A percentile compares a stretch with the other conserved stretches of the same genome.
Evolutionary conservation across 1,284 basidiomycete genomes (phyloP).

Genomic region (Ceratobasidium sp.): DNA sequence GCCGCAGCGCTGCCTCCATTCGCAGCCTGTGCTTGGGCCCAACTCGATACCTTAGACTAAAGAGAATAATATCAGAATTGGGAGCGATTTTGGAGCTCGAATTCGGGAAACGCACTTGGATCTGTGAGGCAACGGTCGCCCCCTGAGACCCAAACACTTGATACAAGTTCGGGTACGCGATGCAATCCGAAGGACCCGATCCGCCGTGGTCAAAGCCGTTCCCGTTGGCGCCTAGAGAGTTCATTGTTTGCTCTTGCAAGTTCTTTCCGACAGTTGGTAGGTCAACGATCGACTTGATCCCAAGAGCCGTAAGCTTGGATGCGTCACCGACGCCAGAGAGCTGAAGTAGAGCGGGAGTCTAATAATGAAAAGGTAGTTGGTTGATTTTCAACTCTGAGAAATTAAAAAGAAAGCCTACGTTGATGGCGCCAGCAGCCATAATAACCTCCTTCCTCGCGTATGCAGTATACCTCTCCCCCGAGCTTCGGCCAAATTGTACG

Average conservation of each 20-base stretch:
- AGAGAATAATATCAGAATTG: conserved; percentile 53
- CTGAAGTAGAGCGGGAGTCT: conserved; percentile 36
- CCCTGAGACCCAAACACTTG: conserved; percentile 55
- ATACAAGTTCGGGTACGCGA: conserved; percentile 64
- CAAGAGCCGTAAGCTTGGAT: conserved; percentile 22
- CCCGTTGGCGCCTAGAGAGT: conserved; percentile 43
- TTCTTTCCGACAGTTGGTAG: conserved; percentile 42
- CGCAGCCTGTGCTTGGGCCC: conserved; percentile 62
- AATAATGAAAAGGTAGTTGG: no score
- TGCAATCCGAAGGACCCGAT: conserved; percentile 61
- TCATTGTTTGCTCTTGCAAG: conserved; percentile 45
- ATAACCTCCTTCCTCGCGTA: conserved; percentile 45
- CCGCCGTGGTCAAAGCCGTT: conserved; percentile 53
- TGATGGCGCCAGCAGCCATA: conserved; percentile 36
- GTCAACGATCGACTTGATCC: conserved; percentile 29
- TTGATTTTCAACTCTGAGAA: no score
- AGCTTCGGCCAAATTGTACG: conserved; percentile 34
- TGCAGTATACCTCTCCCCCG: conserved; percentile 15
- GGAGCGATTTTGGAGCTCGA: no score
- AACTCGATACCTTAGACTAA: conserved; percentile 49
- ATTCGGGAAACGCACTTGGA: conserved; percentile 51
- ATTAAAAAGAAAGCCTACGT: conserved; percentile 1
- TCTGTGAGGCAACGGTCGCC: conserved; percentile 8
- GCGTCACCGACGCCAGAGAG: conserved; percentile 41
- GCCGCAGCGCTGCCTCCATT: conserved; percentile 60